These are phyloP conservation scores for Phaseolus coccineus DNA, from an alignment of 331 rosid species.

Conservation along the genomic window DNA sequence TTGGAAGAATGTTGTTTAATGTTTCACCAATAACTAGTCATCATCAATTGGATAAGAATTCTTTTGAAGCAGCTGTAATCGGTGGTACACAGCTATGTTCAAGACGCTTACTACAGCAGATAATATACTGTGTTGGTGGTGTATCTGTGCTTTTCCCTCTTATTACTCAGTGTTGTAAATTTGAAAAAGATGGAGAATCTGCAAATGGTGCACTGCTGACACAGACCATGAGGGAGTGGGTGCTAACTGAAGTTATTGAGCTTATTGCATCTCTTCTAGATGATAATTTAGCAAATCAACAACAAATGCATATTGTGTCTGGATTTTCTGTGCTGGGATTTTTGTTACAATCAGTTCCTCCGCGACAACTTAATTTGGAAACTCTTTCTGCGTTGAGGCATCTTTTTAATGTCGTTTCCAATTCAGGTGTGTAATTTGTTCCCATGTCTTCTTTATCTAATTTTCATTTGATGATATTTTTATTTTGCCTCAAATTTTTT, in stretches of 20 bases:
- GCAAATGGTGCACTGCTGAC: constrained; percentile 47
- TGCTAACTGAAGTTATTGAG: constrained; percentile 85
- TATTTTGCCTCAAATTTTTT: constrained; percentile 23
- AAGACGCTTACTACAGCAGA: constrained; percentile 87
- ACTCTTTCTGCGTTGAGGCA: constrained; percentile 85
- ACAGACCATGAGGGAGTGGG: constrained; percentile 58
- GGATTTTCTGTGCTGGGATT: constrained; percentile 97
- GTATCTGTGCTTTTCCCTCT: constrained; percentile 97
- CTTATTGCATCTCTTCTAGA: constrained; percentile 91
- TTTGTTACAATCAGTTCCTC: constrained; percentile 92
- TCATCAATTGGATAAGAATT: constrained; percentile 70
- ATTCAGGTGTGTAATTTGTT: constrained; percentile 62
- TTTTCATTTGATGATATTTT: constrained; percentile 42
- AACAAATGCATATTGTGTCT: constrained; percentile 95
- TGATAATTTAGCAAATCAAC: constrained; percentile 92
- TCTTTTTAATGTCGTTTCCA: constrained; percentile 78
- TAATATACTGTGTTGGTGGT: constrained; percentile 96
- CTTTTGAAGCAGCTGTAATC: constrained; percentile 83
- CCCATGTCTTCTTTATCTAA: constrained; percentile 30
- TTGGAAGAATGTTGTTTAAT: constrained; percentile 86
- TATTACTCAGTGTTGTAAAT: constrained; percentile 73
- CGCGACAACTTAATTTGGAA: constrained; percentile 80
- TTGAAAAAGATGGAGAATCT: constrained; percentile 60
- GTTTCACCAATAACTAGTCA: constrained; percentile 79
- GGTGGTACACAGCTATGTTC: constrained; percentile 94